These are phyloP conservation scores for Microbotryum scabiosae DNA, from an alignment of 1,284 basidiomycete genomes.

Conservation along the genomic window DNA sequence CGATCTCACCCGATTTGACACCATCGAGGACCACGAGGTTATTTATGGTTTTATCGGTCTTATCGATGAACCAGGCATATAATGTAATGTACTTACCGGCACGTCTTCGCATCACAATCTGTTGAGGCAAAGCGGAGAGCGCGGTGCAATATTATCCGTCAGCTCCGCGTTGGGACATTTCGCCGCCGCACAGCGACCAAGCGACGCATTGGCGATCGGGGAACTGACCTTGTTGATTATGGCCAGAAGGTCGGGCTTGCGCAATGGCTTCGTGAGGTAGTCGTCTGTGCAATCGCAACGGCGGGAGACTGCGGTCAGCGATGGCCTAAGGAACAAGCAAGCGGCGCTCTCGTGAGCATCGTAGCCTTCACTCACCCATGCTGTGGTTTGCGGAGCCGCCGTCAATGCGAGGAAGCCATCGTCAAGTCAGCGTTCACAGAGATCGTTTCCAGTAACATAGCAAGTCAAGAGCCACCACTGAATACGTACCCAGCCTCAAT, in stretches of 20 bases:
- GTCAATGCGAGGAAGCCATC: background rate
- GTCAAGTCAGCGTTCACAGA: no score
- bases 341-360: background rate
- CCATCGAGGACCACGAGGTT: background rate
- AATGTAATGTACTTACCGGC: background rate
- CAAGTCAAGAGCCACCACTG: background rate
- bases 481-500: conserved; percentile 61
- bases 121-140: background rate
- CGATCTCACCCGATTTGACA: no score
- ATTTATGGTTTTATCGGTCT: background rate
- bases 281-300: conserved; percentile 36
- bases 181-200: no score
- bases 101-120: conserved; percentile 12
- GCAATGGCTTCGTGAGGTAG: conserved; percentile 46
- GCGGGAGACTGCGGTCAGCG: background rate
- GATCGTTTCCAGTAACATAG: background rate
- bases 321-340: background rate
- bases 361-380: conserved; percentile 11
- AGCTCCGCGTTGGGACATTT: background rate
- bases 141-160: background rate
- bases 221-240: conserved; percentile 31
- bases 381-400: background rate
- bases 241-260: conserved; percentile 36
- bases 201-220: background rate
- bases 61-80: no score